Conservation (phyloP, 805 yeast species). For the Metschnikowia chrysomelidarum region DNA sequence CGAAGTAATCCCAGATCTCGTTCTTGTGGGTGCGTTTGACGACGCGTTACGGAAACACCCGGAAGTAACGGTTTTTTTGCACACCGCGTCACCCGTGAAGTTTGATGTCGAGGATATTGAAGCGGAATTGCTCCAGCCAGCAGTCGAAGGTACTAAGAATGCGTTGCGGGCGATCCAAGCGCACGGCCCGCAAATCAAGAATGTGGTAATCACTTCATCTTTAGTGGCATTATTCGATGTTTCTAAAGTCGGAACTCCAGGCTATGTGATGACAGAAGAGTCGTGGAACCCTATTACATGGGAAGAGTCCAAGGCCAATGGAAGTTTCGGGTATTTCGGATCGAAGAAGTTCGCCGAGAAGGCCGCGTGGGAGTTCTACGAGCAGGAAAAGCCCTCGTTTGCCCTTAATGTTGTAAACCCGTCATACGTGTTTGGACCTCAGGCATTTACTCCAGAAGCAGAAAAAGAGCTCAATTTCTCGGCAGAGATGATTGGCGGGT, state of each 20-base stretch:
- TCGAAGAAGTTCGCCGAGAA: slow-evolving; percentile 11
- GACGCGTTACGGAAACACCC: slow-evolving; percentile 26
- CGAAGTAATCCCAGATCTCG: slow-evolving; percentile 24
- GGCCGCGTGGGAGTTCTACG: slow-evolving; percentile 49
- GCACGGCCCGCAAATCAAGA: slow-evolving; percentile 32
- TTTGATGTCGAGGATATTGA: slow-evolving; percentile 30
- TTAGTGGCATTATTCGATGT: slow-evolving; percentile 12
- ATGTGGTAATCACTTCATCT: slow-evolving; percentile 10
- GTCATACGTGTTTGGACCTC: slow-evolving; percentile 52
- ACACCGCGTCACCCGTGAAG: slow-evolving; percentile 36
- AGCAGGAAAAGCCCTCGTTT: slow-evolving; percentile 37
- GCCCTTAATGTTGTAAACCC: slow-evolving; percentile 43
- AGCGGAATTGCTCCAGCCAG: slow-evolving; percentile 52
- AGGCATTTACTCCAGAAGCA: slow-evolving; percentile 37
- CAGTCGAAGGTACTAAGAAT: slow-evolving; percentile 27
- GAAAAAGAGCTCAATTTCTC: slow-evolving; percentile 28
- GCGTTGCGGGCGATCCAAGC: slow-evolving; percentile 39
- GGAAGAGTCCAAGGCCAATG: slow-evolving; percentile 30
- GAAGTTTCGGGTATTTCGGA: slow-evolving; percentile 4
- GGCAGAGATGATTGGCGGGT: slow-evolving; percentile 3
- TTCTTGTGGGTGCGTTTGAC: slow-evolving; percentile 27
- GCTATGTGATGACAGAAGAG: slow-evolving; percentile 3
- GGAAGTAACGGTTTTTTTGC: slow-evolving; percentile 28
- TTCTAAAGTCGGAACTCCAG: slow-evolving; percentile 11
- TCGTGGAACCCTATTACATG: slow-evolving; percentile 53